Conservation (phyloP, 768 basidiomycete genomes). For the Boletus rubescentipes region DNA sequence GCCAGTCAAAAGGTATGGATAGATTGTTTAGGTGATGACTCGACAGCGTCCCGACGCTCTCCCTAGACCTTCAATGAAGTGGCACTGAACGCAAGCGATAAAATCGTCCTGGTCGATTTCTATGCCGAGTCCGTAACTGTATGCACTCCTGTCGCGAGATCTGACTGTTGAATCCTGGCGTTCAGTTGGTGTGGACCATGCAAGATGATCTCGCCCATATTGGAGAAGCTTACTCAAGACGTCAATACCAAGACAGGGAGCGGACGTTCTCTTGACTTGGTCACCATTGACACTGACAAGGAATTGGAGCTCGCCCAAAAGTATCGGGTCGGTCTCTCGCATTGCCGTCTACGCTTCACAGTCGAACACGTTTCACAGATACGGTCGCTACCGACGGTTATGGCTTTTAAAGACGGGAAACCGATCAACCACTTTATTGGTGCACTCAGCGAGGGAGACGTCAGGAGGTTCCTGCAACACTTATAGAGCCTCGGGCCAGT, state of each 20-base stretch:
- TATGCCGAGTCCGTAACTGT: constrained; percentile 67
- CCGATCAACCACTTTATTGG: constrained; percentile 63
- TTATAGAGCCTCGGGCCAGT: constrained; percentile 27
- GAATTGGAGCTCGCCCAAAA: constrained; percentile 50
- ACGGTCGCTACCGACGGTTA: constrained; percentile 73
- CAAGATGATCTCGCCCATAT: constrained; percentile 65
- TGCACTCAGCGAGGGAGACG: constrained; percentile 44
- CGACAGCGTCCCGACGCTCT: not conserved
- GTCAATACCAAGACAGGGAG: constrained; percentile 45
- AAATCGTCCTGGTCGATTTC: constrained; percentile 72
- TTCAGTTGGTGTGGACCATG: constrained; percentile 80
- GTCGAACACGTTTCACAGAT: constrained; percentile 43
- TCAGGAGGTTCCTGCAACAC: constrained; percentile 46
- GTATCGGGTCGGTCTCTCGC: constrained; percentile 40
- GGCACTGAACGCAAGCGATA: constrained; percentile 40
- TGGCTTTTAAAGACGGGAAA: constrained; percentile 70
- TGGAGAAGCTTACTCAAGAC: constrained; percentile 57
- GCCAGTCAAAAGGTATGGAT: constrained; percentile 43
- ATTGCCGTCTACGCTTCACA: not conserved
- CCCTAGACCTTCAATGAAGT: constrained; percentile 38
- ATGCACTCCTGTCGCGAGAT: not conserved
- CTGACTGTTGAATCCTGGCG: constrained; percentile 5
- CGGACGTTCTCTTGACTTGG: constrained; percentile 62
- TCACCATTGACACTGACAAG: constrained; percentile 65
- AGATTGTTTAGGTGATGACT: not conserved